phyloP scores from a whole-genome alignment of 1,139 yeast genomes.

The Diutina siamensis region DNA sequence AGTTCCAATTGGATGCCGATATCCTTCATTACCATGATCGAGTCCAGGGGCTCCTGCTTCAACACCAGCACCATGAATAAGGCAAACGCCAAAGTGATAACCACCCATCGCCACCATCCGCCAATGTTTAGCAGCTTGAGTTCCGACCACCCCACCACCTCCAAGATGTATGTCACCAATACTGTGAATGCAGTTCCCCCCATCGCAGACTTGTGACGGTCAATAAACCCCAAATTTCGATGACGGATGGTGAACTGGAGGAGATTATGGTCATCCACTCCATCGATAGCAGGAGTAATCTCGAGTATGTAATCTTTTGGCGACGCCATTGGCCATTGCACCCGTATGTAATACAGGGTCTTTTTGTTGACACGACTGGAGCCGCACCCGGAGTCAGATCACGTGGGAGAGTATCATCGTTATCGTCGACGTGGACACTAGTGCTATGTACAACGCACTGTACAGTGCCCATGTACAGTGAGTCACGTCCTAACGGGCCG shows the following conservation, averaged over 20 bases:
- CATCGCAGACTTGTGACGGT: neutral
- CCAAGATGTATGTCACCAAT: neutral
- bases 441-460: neutral
- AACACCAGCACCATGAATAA: neutral
- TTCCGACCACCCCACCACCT: neutral
- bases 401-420: neutral
- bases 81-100: neutral
- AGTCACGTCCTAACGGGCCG: too few relatives aligned
- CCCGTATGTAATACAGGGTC: neutral
- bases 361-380: neutral
- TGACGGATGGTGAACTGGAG: constrained; percentile 3
- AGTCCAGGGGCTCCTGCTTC: neutral
- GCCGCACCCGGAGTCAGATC: neutral
- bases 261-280: constrained; percentile 1
- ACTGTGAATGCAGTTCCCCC: neutral
- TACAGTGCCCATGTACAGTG: neutral
- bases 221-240: neutral
- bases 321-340: neutral
- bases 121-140: neutral
- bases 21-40: constrained; percentile 4
- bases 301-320: constrained; percentile 4
- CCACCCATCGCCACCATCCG: neutral
- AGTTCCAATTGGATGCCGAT: constrained; percentile 2
- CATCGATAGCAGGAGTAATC: constrained; percentile 2
- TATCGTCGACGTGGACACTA: neutral